Evolutionary conservation across 177 flowering plant species (phyloP).

Genomic region (Tripterygium wilfordii): DNA sequence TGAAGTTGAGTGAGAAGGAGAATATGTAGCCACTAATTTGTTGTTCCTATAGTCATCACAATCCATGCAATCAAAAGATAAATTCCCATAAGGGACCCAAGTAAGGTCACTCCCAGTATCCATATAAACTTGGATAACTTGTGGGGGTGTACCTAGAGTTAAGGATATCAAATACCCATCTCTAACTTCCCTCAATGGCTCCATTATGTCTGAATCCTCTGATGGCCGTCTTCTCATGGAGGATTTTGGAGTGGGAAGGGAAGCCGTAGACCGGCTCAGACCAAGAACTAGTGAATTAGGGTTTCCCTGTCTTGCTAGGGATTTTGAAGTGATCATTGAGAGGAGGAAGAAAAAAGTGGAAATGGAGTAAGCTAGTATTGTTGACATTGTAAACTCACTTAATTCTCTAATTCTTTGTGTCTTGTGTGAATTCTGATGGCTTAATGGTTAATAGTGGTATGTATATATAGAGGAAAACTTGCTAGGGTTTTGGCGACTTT

Average conservation of each 20-base stretch:
- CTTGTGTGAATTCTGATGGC: too few species aligned
- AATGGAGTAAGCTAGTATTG: too few species aligned
- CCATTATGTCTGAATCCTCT: slow-evolving; percentile 32
- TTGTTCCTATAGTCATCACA: slow-evolving; percentile 50
- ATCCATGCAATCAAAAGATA: slow-evolving; percentile 61
- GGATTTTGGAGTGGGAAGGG: slow-evolving; percentile 12
- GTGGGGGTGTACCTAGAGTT: slow-evolving; percentile 64
- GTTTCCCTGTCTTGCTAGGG: slow-evolving; percentile 28
- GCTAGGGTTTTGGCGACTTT: too few species aligned
- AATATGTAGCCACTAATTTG: slow-evolving; percentile 31
- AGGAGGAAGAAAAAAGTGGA: too few species aligned
- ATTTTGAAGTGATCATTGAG: too few species aligned
- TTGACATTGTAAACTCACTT: too few species aligned
- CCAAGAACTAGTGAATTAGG: slow-evolving; percentile 37
- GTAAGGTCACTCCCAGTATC: slow-evolving; percentile 83
- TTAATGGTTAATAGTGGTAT: too few species aligned
- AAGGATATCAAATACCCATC: slow-evolving; percentile 64
- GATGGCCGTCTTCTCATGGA: slow-evolving; percentile 15
- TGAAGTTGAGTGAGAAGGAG: slow-evolving; percentile 54
- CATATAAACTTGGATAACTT: slow-evolving; percentile 58
- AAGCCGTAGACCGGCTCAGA: slow-evolving; percentile 33
- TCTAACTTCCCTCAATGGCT: slow-evolving; percentile 56
- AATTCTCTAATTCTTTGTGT: too few species aligned
- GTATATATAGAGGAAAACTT: too few species aligned
- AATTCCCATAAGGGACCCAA: slow-evolving; percentile 76